Evolutionary conservation across 495 filamentous ascomycete species (phyloP), one percentile per base, ranked within the genome.

Genomic region (Penicillium coffeae): DNA sequence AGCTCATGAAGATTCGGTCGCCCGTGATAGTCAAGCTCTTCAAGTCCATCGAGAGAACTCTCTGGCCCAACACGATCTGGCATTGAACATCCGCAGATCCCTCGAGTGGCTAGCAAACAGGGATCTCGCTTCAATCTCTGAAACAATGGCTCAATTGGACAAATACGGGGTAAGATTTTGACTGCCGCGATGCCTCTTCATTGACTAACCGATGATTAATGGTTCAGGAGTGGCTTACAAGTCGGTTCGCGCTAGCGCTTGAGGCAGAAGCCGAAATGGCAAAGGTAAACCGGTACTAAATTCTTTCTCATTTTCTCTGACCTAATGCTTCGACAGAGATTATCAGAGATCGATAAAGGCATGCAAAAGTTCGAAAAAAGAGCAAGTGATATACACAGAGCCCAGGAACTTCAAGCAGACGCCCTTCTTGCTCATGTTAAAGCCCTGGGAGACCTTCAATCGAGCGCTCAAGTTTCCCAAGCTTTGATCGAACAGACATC

Each of bases 1-100:
- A 8, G 45, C 68, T 15, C 60, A 77, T 33, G 50, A 72, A 32
- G 70, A 75, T 34, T 44, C 66, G 1, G 32, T 68, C 12, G 38
- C 48, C 3, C 47, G 61, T 48, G 59, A 40, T 55, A 39, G 66
- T 14, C 48, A 69, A 38, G 27, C 64, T 33, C 13, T 51, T 42
- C 32, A 45, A 30, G 41, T 49, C 3, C 49, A 71, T 48, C 47
- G 66, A 43, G 50, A 58, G 50, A 52, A 65, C 34, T 42, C 48
- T 3, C 27, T 54, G 6, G 55, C 56, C 10, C 65, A 67, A 5
- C 48, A 56, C 10, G 55, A 73, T 30, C 42, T 78, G 14, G 62
- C 65, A 18, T 58, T 56, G 3, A 38, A 52, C 9, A 25, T 68
- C n/a, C 61, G 55, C 19, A 30, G 38, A 7, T 66, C 61, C 3